These are phyloP conservation scores for Sporobolomyces roseus DNA, from an alignment of 768 basidiomycete genomes.

Conservation along the genomic window DNA sequence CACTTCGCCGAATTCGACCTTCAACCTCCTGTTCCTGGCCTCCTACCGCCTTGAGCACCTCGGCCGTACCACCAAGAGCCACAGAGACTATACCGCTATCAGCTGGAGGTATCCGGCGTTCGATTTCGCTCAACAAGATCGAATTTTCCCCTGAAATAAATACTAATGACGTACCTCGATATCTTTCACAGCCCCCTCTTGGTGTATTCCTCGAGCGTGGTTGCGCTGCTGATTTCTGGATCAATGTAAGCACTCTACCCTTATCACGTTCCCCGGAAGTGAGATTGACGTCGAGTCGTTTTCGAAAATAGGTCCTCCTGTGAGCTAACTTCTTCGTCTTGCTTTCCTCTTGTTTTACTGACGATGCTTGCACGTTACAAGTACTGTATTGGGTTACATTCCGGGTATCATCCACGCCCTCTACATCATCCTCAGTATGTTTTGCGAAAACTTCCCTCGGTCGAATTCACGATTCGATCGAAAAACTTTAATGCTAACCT, in stretches of 20 bases:
- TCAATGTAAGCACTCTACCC: slow-evolving; percentile 43
- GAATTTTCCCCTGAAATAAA: neutral
- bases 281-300: slow-evolving; percentile 41
- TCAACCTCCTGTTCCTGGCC: no score
- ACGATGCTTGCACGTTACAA: no score
- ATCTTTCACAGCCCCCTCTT: slow-evolving; percentile 65
- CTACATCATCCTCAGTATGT: slow-evolving; percentile 13
- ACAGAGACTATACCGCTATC: no score
- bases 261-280: neutral
- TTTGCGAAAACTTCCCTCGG: no score
- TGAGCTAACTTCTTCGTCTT: no score
- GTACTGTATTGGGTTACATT: slow-evolving; percentile 46
- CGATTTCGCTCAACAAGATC: no score
- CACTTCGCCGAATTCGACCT: no score
- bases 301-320: slow-evolving; percentile 69
- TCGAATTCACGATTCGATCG: no score
- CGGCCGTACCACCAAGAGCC: no score
- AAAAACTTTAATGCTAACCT: neutral
- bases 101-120: no score
- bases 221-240: slow-evolving; percentile 70
- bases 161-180: slow-evolving; percentile 55
- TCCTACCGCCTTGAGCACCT: no score
- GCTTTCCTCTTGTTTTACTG: no score
- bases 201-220: slow-evolving; percentile 87
- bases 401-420: slow-evolving; percentile 30